Evolutionary conservation across 495 filamentous ascomycete genomes (phyloP).

Genomic region (Penicillium canariense): DNA sequence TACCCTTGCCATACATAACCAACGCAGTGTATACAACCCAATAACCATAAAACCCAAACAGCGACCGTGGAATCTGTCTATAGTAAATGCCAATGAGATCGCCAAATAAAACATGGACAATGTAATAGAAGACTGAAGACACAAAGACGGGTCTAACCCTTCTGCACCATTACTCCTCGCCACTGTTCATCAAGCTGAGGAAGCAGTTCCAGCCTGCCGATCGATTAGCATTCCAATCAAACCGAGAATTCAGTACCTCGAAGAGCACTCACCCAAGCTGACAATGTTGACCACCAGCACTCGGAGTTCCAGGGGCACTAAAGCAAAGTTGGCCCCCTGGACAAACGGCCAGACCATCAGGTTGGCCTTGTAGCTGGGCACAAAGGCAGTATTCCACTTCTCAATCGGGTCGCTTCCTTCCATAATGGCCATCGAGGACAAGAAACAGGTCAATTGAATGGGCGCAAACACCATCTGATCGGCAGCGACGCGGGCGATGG

Average conservation of each 20-base stretch:
- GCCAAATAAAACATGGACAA: conserved; percentile 11
- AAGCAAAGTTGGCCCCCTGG: conserved; percentile 85
- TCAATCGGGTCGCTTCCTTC: conserved; percentile 71
- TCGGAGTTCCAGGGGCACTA: conserved; percentile 82
- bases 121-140: background rate
- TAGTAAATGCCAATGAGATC: conserved; percentile 26
- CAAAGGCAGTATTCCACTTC: conserved; percentile 69
- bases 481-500: conserved; percentile 72
- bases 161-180: conserved; percentile 26
- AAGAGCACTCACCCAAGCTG: conserved; percentile 57
- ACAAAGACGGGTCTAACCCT: background rate
- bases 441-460: conserved; percentile 74
- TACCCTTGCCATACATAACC: background rate
- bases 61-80: conserved; percentile 6
- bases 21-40: background rate
- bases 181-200: conserved; percentile 78
- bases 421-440: conserved; percentile 81
- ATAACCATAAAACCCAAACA: conserved; percentile 3
- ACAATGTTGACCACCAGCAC: conserved; percentile 88
- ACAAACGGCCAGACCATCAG: conserved; percentile 92
- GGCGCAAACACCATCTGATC: conserved; percentile 90
- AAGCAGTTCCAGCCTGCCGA: conserved; percentile 91
- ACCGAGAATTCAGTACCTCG: background rate
- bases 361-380: conserved; percentile 71
- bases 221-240: conserved; percentile 25